Percentiles rank a stretch among this genome's conserved stretches.
These are phyloP conservation scores for Phytophthora sojae DNA, from an alignment of 352 stramenopile species.

Conservation along the genomic window DNA sequence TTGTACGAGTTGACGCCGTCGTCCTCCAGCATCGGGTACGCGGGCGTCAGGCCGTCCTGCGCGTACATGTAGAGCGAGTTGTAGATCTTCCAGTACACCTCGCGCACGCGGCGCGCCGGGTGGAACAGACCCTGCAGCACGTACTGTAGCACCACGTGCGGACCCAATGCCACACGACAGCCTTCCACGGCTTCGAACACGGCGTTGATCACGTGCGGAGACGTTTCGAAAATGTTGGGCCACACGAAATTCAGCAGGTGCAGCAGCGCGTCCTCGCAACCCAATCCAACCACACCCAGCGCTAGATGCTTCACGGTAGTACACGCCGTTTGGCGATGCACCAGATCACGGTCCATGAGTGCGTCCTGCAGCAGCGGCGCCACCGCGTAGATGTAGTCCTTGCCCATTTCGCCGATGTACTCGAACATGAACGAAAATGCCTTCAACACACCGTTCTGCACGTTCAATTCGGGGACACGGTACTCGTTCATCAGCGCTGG, in stretches of 20 bases:
- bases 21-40: constrained; percentile 97
- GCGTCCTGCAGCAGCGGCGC: constrained; percentile 98
- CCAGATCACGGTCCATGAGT: constrained; percentile 98
- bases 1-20: constrained; percentile 96
- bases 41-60: constrained; percentile 96
- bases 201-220: constrained; percentile 98
- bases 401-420: constrained; percentile 99
- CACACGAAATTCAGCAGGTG: constrained; percentile 99
- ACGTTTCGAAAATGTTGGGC: constrained; percentile 99
- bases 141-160: constrained; percentile 98
- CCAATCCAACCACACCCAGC: constrained; percentile 95
- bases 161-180: constrained; percentile 95
- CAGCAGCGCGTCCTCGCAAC: constrained; percentile 98
- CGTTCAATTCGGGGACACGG: constrained; percentile 98
- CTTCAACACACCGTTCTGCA: constrained; percentile 99
- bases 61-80: constrained; percentile 99
- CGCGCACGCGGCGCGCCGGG: constrained; percentile 96
- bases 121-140: constrained; percentile 99
- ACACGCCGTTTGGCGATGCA: constrained; percentile 98
- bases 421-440: constrained; percentile 99
- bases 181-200: constrained; percentile 99
- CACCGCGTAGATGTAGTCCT: constrained; percentile 99
- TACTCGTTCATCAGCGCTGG: constrained; percentile 99
- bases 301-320: constrained; percentile 98
- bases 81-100: constrained; percentile 99